These are phyloP conservation scores for Populus hybrid DNA, from an alignment of 441 rosid genomes.

Conservation along the genomic window DNA sequence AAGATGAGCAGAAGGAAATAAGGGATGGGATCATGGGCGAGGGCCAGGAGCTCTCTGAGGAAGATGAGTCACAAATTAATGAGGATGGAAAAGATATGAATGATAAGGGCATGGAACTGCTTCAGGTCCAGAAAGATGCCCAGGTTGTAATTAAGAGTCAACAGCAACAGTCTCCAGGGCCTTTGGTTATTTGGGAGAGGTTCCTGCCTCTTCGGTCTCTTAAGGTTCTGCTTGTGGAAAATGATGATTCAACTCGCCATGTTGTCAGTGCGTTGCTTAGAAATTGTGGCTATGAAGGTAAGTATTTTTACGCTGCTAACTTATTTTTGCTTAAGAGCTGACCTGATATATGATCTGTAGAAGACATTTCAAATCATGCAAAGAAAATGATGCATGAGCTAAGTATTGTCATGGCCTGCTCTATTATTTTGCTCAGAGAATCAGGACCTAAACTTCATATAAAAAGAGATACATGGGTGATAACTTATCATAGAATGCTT, in stretches of 20 bases:
- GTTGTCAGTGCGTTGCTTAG: constrained; percentile 72
- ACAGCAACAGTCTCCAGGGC: constrained; percentile 45
- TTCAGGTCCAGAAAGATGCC: constrained; percentile 24
- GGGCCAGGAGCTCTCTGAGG: constrained; percentile 5
- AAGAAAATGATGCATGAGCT: background rate
- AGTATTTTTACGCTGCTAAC: constrained; percentile 7
- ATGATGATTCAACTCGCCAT: constrained; percentile 77
- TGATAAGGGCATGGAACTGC: constrained; percentile 31
- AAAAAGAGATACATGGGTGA: background rate
- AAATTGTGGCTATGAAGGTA: constrained; percentile 86
- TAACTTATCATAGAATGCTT: background rate
- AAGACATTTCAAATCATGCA: background rate
- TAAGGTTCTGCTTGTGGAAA: constrained; percentile 82
- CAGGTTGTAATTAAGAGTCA: constrained; percentile 37
- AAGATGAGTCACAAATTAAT: background rate
- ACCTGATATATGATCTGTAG: background rate
- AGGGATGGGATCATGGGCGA: constrained; percentile 24
- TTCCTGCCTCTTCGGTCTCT: constrained; percentile 67
- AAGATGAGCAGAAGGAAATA: constrained; percentile 21
- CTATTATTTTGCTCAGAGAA: background rate
- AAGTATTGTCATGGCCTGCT: background rate
- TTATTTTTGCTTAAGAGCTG: background rate
- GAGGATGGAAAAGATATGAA: constrained; percentile 39
- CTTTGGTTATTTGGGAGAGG: constrained; percentile 63
- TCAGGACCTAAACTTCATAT: background rate